phyloP scores from a whole-genome alignment of 2,329 filamentous ascomycete species.

The Onygena corvina region DNA sequence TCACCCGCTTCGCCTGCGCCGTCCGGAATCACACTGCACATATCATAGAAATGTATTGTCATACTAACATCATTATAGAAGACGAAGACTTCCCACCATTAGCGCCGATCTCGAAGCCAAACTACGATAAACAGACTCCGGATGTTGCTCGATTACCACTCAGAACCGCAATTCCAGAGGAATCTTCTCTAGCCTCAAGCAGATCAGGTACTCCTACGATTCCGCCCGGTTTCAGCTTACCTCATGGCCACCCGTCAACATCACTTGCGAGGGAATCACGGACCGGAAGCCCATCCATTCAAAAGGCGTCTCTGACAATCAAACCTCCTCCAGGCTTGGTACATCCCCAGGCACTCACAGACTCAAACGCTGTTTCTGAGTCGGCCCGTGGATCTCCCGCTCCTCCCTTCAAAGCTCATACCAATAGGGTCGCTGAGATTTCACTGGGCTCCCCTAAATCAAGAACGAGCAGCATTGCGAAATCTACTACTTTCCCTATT shows the following conservation, averaged over 20 bases:
- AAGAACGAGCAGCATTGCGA: slow-evolving; percentile 17
- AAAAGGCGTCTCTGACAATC: slow-evolving; percentile 8
- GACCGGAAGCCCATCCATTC: slow-evolving; percentile 12
- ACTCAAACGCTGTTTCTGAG: slow-evolving; percentile 17
- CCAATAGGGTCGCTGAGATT: slow-evolving; percentile 27
- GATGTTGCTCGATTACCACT: slow-evolving; percentile 29
- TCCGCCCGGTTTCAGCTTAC: slow-evolving; percentile 33
- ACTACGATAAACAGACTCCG: slow-evolving; percentile 21
- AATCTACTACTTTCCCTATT: not conserved
- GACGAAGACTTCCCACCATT: slow-evolving; percentile 40
- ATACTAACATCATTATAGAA: slow-evolving; percentile 25
- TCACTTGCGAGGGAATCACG: slow-evolving; percentile 24
- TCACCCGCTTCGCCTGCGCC: slow-evolving; percentile 6
- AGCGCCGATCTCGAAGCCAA: slow-evolving; percentile 24
- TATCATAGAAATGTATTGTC: not conserved
- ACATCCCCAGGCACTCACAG: slow-evolving; percentile 20
- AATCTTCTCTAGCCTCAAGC: slow-evolving; percentile 16
- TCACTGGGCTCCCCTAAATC: slow-evolving; percentile 34
- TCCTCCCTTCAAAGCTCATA: slow-evolving; percentile 17
- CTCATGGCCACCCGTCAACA: slow-evolving; percentile 30
- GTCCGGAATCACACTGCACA: not conserved
- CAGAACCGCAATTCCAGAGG: slow-evolving; percentile 25
- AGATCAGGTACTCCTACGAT: slow-evolving; percentile 31
- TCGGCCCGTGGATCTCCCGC: slow-evolving; percentile 16
- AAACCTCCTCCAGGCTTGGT: slow-evolving; percentile 21